Evolutionary conservation across 2,329 filamentous ascomycete genomes (phyloP).

Genomic region (Diplodia sapinea): DNA sequence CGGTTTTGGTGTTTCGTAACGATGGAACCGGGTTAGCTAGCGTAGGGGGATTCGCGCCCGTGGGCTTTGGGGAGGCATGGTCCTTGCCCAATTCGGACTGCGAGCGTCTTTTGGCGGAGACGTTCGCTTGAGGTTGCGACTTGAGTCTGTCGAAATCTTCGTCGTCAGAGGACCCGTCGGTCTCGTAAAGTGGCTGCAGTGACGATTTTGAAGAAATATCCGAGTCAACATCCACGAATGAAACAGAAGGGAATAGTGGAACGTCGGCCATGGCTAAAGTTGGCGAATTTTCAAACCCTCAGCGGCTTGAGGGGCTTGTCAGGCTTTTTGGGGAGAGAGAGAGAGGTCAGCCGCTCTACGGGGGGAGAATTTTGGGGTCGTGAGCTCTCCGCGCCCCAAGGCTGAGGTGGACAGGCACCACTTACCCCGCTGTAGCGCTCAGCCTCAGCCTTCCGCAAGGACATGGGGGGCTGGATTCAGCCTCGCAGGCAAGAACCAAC

Average conservation of each 20-base stretch:
- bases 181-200: too few relatives aligned
- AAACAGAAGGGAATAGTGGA: not conserved
- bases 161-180: constrained; percentile 7
- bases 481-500: not conserved
- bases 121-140: constrained; percentile 50
- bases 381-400: not conserved
- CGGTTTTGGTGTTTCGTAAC: constrained; percentile 43
- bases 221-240: not conserved
- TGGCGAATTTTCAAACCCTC: not conserved
- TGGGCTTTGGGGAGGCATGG: constrained; percentile 15
- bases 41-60: constrained; percentile 13
- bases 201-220: too few relatives aligned
- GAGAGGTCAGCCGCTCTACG: too few relatives aligned
- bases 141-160: not conserved
- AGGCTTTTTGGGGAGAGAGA: not conserved
- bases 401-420: not conserved
- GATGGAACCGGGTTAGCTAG: constrained; percentile 20
- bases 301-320: too few relatives aligned
- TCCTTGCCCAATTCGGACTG: constrained; percentile 45
- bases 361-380: not conserved
- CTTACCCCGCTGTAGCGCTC: not conserved
- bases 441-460: not conserved
- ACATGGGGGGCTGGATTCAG: not conserved
- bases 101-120: constrained; percentile 55
- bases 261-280: too few relatives aligned